phyloP scores from a whole-genome alignment of 1,139 yeast genomes.

The Zygoascus meyerae region DNA sequence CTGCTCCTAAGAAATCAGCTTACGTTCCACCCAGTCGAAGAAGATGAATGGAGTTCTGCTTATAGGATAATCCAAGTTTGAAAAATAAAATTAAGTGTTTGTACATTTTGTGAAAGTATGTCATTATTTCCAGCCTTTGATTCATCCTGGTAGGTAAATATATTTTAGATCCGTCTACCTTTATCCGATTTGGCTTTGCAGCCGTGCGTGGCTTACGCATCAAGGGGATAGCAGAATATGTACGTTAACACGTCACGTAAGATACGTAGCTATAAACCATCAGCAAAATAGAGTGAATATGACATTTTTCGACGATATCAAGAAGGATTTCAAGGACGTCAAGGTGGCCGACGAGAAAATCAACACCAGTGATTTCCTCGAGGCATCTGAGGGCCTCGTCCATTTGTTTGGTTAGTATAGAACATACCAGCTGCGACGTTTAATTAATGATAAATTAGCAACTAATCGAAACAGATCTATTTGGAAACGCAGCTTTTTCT shows the following conservation, averaged over 20 bases:
- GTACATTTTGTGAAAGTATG: too few species aligned
- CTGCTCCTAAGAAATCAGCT: constrained; percentile 8
- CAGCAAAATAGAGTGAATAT: not conserved
- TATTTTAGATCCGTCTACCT: too few species aligned
- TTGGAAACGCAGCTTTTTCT: constrained; percentile 79
- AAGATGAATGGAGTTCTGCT: not conserved
- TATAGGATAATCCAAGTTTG: not conserved
- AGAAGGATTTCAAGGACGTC: constrained; percentile 70
- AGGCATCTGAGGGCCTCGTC: constrained; percentile 79
- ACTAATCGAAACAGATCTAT: constrained; percentile 39
- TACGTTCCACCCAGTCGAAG: constrained; percentile 16
- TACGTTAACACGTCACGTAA: too few species aligned
- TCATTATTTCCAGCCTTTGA: too few species aligned
- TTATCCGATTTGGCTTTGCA: too few species aligned
- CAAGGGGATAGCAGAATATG: too few species aligned
- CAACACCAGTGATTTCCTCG: constrained; percentile 68
- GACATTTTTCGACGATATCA: constrained; percentile 73
- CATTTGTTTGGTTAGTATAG: constrained; percentile 60
- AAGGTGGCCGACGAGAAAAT: constrained; percentile 53
- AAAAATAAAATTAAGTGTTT: too few species aligned
- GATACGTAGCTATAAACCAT: too few species aligned
- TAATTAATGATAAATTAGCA: not conserved
- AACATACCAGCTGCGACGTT: not conserved
- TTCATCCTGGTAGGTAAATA: too few species aligned
- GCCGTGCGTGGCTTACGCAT: too few species aligned